Percentiles rank a stretch among this genome's conserved stretches.
phyloP scores from a whole-genome alignment of 2,329 filamentous ascomycete species.

The Thyridium curvatum region DNA sequence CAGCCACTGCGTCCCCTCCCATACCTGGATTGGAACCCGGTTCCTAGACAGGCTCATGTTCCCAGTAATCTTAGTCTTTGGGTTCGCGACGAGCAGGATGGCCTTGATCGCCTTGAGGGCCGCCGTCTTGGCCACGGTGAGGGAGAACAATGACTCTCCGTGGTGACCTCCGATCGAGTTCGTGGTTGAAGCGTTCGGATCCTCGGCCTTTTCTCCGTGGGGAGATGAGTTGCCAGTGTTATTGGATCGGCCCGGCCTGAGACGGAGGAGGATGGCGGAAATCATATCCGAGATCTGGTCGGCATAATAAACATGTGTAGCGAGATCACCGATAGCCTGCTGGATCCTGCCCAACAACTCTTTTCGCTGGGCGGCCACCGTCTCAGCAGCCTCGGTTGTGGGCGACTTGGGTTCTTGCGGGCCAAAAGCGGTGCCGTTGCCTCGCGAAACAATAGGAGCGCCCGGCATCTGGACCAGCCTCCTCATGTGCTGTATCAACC shows the following conservation, averaged over 20 bases:
- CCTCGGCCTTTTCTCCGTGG: conserved; percentile 42
- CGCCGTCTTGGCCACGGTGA: conserved; percentile 48
- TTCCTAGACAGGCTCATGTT: conserved; percentile 64
- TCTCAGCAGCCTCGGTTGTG: conserved; percentile 22
- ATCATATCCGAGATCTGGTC: conserved; percentile 97
- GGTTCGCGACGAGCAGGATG: conserved; percentile 77
- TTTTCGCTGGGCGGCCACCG: conserved; percentile 42
- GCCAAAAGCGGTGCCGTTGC: conserved; percentile 12
- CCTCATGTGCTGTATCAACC: conserved; percentile 77
- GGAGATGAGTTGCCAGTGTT: conserved; percentile 35
- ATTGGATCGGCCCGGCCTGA: conserved; percentile 57
- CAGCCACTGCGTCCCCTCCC: conserved; percentile 96
- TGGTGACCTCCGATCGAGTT: conserved; percentile 27
- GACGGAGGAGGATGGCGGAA: conserved; percentile 66
- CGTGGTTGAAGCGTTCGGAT: conserved; percentile 22
- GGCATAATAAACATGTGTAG: conserved; percentile 93
- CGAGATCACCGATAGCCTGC: conserved; percentile 80
- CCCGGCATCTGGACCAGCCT: conserved; percentile 62
- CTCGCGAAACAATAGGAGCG: conserved; percentile 21
- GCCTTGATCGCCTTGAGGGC: conserved; percentile 77
- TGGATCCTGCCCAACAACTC: conserved; percentile 67
- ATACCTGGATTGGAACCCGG: conserved; percentile 72
- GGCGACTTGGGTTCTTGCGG: conserved; percentile 18
- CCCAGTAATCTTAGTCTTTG: conserved; percentile 49
- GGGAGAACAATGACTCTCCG: conserved; percentile 46